Evolutionary conservation across 2,329 filamentous ascomycete genomes (phyloP), one percentile per base, ranked within the genome.

Genomic region (Hypoxylon sp.): DNA sequence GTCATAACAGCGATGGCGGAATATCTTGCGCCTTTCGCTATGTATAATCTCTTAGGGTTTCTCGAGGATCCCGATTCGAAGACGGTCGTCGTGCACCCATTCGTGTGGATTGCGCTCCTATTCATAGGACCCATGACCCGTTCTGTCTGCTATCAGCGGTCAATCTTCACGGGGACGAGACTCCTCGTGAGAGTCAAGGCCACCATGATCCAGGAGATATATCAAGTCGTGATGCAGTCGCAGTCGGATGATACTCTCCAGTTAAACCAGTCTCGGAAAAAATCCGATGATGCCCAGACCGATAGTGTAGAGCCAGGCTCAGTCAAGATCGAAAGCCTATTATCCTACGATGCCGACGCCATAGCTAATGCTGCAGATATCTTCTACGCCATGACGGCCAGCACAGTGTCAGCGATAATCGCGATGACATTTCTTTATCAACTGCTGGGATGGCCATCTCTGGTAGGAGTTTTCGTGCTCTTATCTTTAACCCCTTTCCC

Each of bases 41-140:
- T 68, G 59, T 65, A 56, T 50, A 49, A 68, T 24, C 60, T 70
- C n/a, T 47, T 70, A 24, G 47, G 34, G 11, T 65, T 63, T 22
- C 51, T 70, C 5, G 62, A 66, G 22, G 52, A 57, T 1, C 72
- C 28, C 37, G 72, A 30, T 39, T 73, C 26, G 64, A 73, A 17
- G 19, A 39, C 48, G 0, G 28, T 22, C 10, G 20, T 56, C 4
- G 44, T 67, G 1, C 64, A 59, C 50, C 76, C 76, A 15, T 65
- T 60, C 3, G 54, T 76, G 22, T 78, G 76, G 76, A 69, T 78
- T 41, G 53, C 66, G 2, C 62, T 76, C 7, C 63, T 78, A 2
- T 76, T 78, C 51, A 19, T 74, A n/a, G 76, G 76, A 1, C 75
- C 76, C 1, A 71, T 72, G 44, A 51, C 65, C 34, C 52, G 58